Conservation (phyloP, 2,329 filamentous ascomycete genomes). For the Cladosporium sp. region DNA sequence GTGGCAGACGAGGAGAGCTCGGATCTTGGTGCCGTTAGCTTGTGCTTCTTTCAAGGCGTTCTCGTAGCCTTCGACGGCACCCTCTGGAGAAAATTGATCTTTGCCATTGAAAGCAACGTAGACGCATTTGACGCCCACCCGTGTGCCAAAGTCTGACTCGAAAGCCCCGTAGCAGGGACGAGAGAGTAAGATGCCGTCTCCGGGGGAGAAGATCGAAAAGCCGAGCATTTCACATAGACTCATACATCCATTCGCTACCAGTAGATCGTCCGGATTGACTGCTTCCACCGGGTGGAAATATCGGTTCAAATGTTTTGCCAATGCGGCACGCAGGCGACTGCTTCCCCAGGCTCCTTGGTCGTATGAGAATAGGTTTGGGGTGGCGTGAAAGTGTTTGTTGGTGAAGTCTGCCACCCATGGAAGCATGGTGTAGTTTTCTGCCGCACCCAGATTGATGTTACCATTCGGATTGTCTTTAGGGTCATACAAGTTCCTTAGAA, state of each 20-base stretch:
- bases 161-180: conserved; percentile 53
- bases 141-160: conserved; percentile 49
- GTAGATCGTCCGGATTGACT: conserved; percentile 40
- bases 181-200: conserved; percentile 49
- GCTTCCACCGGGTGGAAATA: conserved; percentile 40
- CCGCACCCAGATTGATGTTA: conserved; percentile 34
- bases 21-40: conserved; percentile 37
- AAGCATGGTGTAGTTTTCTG: conserved; percentile 30
- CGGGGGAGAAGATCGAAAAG: conserved; percentile 44
- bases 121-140: conserved; percentile 42
- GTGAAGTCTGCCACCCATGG: conserved; percentile 12
- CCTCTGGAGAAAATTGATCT: conserved; percentile 41
- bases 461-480: conserved; percentile 33
- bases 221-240: conserved; percentile 46
- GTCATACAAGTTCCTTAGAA: conserved; percentile 29
- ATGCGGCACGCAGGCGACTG: conserved; percentile 40
- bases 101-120: conserved; percentile 40
- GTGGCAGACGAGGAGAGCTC: conserved; percentile 46
- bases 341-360: conserved; percentile 42
- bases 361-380: conserved; percentile 35
- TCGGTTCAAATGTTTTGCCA: conserved; percentile 45
- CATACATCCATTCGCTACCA: conserved; percentile 45
- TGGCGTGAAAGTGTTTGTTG: conserved; percentile 8
- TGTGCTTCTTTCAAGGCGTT: conserved; percentile 37
- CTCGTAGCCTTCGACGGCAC: conserved; percentile 41